phyloP scores from a whole-genome alignment of 495 filamentous ascomycete genomes.

The Aspergillus bridgeri region DNA sequence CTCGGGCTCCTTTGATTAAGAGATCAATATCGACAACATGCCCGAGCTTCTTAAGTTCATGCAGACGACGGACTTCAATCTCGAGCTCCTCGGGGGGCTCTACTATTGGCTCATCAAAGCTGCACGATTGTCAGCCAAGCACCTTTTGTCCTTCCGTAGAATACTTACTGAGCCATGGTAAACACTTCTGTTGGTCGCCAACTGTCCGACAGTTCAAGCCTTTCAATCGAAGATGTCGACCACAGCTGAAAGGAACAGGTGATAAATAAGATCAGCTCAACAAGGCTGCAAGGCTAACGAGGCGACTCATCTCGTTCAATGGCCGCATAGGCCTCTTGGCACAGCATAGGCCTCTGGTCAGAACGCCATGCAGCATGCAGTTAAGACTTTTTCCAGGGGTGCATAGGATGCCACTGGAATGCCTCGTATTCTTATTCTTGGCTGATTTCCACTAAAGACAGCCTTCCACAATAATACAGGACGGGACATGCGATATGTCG shows the following conservation, averaged over 20 bases:
- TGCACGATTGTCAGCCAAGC: not conserved
- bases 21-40: slow-evolving; percentile 10
- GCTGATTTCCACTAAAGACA: no score
- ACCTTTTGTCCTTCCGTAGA: not conserved
- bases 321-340: no score
- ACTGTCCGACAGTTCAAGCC: not conserved
- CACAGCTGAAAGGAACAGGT: not conserved
- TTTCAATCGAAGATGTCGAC: not conserved
- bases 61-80: slow-evolving; percentile 11
- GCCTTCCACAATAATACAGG: no score
- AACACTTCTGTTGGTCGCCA: not conserved
- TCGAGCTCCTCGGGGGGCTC: slow-evolving; percentile 10
- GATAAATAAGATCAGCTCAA: not conserved
- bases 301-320: not conserved
- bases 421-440: not conserved
- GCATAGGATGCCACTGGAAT: not conserved
- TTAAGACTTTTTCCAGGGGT: not conserved
- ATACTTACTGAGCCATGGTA: not conserved
- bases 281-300: not conserved
- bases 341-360: not conserved
- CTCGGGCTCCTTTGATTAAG: slow-evolving; percentile 15
- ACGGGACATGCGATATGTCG: no score
- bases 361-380: not conserved
- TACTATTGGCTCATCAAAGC: slow-evolving; percentile 8
- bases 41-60: slow-evolving; percentile 1